phyloP scores from a whole-genome alignment of 345 rosid species.

The Eucalyptus rudis region DNA sequence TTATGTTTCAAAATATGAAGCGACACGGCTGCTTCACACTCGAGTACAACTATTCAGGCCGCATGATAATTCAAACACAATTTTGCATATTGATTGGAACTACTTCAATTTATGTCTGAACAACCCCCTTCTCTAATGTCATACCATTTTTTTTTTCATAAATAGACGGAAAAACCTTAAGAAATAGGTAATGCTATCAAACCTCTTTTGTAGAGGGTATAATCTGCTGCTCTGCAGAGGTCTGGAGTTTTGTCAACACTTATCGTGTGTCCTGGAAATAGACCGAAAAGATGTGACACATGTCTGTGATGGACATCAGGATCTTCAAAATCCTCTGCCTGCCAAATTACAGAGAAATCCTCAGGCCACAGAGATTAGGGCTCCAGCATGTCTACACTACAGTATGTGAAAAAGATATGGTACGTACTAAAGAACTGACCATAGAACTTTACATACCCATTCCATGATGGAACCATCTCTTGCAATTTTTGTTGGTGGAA shows the following conservation, averaged over 20 bases:
- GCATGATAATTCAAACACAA: neutral
- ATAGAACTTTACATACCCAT: slow-evolving; percentile 41
- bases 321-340: slow-evolving; percentile 84
- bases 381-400: neutral
- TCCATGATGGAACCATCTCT: slow-evolving; percentile 93
- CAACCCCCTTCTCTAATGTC: neutral
- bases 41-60: neutral
- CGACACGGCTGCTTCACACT: neutral
- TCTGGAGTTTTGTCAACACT: slow-evolving; percentile 57
- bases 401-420: neutral
- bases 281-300: slow-evolving; percentile 83
- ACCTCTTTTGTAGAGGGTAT: slow-evolving; percentile 78
- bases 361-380: neutral
- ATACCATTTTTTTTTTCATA: neutral
- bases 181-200: neutral
- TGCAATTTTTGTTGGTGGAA: slow-evolving; percentile 65
- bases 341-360: neutral
- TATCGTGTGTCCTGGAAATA: slow-evolving; percentile 90
- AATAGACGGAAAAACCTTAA: neutral
- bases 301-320: slow-evolving; percentile 84
- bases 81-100: neutral
- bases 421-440: neutral
- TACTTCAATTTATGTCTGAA: neutral
- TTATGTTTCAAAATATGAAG: neutral
- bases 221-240: slow-evolving; percentile 67